Conservation (phyloP, 148 eudicot species). For the Nyssa sinensis region DNA sequence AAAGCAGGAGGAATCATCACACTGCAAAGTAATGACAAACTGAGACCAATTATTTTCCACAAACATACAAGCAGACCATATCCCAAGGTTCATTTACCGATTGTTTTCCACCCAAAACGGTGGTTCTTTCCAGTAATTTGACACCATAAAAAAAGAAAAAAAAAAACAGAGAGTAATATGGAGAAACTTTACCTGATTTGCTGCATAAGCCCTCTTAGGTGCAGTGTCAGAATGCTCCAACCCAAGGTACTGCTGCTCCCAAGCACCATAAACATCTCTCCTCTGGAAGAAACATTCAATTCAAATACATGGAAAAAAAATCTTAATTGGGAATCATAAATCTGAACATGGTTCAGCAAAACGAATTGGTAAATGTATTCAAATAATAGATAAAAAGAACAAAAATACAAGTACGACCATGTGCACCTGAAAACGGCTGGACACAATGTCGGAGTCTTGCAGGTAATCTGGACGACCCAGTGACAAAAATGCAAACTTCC, state of each 20-base stretch:
- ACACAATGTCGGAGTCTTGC: conserved; percentile 75
- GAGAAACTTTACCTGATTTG: conserved; percentile 60
- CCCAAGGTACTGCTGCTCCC: conserved; percentile 98
- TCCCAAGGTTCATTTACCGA: neutral
- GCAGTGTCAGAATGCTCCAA: conserved; percentile 80
- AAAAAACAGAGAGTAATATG: neutral
- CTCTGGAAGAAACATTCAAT: conserved; percentile 35
- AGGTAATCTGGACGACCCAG: conserved; percentile 92
- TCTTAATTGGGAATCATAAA: neutral
- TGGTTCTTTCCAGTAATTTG: neutral
- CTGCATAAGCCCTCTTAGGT: conserved; percentile 60
- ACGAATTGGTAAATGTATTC: neutral
- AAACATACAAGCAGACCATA: neutral
- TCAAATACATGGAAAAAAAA: neutral
- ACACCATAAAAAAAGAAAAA: neutral
- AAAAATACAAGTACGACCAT: neutral
- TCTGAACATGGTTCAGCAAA: too few relatives aligned
- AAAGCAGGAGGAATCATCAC: neutral
- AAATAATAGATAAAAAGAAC: too few relatives aligned
- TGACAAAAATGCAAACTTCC: conserved; percentile 93
- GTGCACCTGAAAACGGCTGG: conserved; percentile 82
- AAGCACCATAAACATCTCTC: conserved; percentile 77
- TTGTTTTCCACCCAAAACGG: neutral
- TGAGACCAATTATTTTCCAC: neutral
- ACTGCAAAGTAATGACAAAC: neutral